phyloP scores from a whole-genome alignment of 371 early-diverging fungal species.

The Modicella reniformis region DNA sequence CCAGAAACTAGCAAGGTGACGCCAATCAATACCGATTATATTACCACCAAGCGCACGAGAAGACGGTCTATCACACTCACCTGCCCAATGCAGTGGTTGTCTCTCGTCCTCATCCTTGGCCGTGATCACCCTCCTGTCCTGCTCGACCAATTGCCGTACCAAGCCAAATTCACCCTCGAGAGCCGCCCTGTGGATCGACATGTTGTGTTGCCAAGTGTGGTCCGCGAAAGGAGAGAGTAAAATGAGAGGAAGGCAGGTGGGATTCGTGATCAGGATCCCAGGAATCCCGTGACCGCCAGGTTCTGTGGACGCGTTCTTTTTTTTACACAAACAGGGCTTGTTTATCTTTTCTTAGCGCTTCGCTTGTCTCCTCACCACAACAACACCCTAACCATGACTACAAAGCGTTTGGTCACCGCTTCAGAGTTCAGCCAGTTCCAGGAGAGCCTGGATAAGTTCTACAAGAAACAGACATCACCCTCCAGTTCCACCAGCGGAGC shows the following conservation, averaged over 20 bases:
- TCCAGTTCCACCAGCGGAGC: no score
- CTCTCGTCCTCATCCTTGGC: constrained; percentile 64
- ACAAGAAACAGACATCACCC: no score
- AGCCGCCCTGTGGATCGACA: constrained; percentile 62
- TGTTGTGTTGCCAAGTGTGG: neutral
- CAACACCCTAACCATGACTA: no score
- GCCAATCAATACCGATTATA: neutral
- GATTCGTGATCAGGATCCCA: neutral
- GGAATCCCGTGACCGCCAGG: no score
- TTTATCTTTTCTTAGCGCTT: no score
- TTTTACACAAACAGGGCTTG: no score
- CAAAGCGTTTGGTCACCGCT: no score
- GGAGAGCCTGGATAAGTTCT: no score
- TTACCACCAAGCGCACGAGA: neutral
- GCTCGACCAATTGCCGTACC: constrained; percentile 64
- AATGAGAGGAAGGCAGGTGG: neutral
- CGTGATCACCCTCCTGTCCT: constrained; percentile 56
- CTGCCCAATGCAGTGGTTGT: constrained; percentile 49
- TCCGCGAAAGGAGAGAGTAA: neutral
- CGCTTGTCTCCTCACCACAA: no score
- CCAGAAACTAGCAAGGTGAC: constrained; percentile 63
- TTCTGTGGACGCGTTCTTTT: no score
- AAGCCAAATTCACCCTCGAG: constrained; percentile 65
- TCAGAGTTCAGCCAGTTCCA: no score
- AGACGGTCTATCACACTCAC: constrained; percentile 11